Base-by-base conservation (phyloP, 106 monocot species). In the Dendrobium catenatum region DNA sequence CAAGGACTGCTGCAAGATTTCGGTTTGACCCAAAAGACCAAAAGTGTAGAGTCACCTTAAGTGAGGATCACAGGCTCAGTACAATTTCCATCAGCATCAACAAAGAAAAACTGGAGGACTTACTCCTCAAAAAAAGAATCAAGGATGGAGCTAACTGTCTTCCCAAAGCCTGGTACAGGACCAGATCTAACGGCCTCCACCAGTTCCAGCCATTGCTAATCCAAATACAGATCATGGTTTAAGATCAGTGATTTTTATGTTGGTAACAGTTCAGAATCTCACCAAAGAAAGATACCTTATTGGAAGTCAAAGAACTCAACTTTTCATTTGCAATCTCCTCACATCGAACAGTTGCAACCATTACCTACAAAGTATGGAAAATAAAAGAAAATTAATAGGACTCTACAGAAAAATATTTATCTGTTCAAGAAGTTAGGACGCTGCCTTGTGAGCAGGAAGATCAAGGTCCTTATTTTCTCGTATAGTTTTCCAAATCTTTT, bases 401-500 rank as follows among this genome's bases (percentile, higher is more conserved):
- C 27, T 55, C n/a, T 37, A 37, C 0, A 37, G 37, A 37, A 20
- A 31, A 77, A 37, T 11, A 19, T 17, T 46, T 17, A 1, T 3
- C 13, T 75, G 6, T 55, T 26, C 40, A 88, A 68, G 26, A 75
- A 9, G 46, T 7, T 29, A 49, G 26, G 64, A 82, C 4, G 16
- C 18, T 66, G 88, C 90, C 88, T 90, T 88, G 79, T 90, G 90
- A 86, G 86, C 90, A 82, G 90, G 90, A 80, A 90, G 88, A 55
- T 90, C 84, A 42, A 90, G 87, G 16, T 90, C 90, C 64, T 88
- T 90, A 82, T 87, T 90, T 86, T 90, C 90, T 66, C 77, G 42
- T 75, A 90, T 90, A 44, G 88, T 88, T 82, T 84, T 86, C 90
- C 90, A 90, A 73, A 90, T 86, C 55, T 90, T 75, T 29, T 86